Evolutionary conservation across 2,329 filamentous ascomycete genomes (phyloP).

Genomic region (Sporothrix schenckii): DNA sequence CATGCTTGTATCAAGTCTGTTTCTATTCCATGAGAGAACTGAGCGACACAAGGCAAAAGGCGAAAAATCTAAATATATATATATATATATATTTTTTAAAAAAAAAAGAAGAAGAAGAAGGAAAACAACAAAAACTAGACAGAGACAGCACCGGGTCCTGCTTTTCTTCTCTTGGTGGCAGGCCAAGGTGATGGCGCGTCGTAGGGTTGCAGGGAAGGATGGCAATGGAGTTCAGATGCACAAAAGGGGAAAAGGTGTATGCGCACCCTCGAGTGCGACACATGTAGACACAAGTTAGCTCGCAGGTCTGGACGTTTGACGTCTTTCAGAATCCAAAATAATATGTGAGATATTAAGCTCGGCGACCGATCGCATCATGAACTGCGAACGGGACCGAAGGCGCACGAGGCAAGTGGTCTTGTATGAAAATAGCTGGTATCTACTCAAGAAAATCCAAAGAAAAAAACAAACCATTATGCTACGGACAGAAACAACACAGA

Average conservation of each 20-base stretch:
- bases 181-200: slow-evolving; percentile 22
- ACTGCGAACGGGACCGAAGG: neutral
- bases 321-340: neutral
- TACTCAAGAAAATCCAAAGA: neutral
- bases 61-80: no score
- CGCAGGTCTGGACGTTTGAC: neutral
- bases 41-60: no score
- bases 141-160: no score
- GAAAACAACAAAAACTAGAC: neutral
- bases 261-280: neutral
- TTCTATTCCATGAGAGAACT: no score
- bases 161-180: neutral
- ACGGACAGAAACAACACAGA: neutral
- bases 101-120: neutral
- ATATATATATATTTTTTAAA: neutral
- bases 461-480: neutral
- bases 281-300: neutral
- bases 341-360: neutral
- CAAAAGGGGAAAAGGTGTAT: neutral
- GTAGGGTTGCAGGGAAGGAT: slow-evolving; percentile 20
- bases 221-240: neutral
- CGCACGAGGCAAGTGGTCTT: neutral
- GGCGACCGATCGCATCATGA: neutral
- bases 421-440: neutral
- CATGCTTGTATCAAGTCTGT: no score